Evolutionary conservation across 2,329 filamentous ascomycete species (phyloP).

Genomic region (Paraphaeosphaeria minitans): DNA sequence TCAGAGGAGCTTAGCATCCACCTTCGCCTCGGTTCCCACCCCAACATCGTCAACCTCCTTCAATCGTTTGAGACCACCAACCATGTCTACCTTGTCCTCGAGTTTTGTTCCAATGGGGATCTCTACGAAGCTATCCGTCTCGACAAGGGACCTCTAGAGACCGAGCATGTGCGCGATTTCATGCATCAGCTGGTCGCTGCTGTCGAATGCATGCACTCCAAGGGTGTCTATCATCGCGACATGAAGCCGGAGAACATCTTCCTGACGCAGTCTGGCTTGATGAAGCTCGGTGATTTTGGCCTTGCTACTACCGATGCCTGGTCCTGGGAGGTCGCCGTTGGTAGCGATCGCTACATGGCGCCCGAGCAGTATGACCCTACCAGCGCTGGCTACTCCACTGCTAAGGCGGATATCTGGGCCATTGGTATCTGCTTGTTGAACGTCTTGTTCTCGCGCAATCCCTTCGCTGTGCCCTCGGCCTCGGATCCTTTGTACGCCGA

Average conservation of each 20-base stretch:
- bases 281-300: conserved; percentile 98
- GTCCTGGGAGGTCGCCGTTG: conserved; percentile 91
- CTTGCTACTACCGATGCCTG: conserved; percentile 86
- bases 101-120: conserved; percentile 94
- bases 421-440: conserved; percentile 96
- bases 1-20: conserved; percentile 84
- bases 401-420: conserved; percentile 94
- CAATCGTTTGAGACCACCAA: conserved; percentile 90
- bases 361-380: conserved; percentile 95
- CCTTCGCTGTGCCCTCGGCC: conserved; percentile 87
- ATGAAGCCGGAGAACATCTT: conserved; percentile 99
- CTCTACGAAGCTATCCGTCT: conserved; percentile 95
- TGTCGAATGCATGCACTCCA: conserved; percentile 86
- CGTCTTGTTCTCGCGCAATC: conserved; percentile 94
- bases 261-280: conserved; percentile 78
- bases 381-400: conserved; percentile 86
- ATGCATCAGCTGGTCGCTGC: conserved; percentile 94
- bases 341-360: conserved; percentile 98
- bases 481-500: conserved; percentile 93
- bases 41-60: conserved; percentile 92
- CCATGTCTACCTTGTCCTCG: conserved; percentile 89
- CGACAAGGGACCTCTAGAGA: conserved; percentile 86
- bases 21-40: conserved; percentile 75
- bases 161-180: conserved; percentile 94
- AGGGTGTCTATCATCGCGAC: conserved; percentile 93